Evolutionary conservation across 1,139 yeast genomes (phyloP).

Genomic region (Geotrichum restrictum): DNA sequence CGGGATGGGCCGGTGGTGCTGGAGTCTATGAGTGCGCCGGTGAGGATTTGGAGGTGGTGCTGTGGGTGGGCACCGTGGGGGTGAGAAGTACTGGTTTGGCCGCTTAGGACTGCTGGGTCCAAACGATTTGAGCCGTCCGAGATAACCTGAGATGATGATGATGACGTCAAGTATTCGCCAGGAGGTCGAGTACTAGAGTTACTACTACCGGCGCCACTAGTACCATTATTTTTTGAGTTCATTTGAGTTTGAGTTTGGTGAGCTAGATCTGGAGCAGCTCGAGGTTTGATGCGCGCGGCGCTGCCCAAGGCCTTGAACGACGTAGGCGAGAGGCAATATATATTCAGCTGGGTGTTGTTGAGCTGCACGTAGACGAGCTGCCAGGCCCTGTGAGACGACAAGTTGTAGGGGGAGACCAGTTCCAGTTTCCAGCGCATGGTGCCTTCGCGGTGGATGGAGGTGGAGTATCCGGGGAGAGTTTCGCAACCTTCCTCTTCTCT

Average conservation of each 20-base stretch:
- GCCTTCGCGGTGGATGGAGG: conserved; percentile 36
- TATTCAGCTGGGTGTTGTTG: conserved; percentile 54
- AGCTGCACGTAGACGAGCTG: conserved; percentile 50
- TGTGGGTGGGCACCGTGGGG: conserved; percentile 1
- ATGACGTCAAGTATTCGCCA: too few species aligned
- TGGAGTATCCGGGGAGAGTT: conserved; percentile 36
- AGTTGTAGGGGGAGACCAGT: conserved; percentile 36
- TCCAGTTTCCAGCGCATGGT: conserved; percentile 37
- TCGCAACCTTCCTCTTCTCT: conserved; percentile 37
- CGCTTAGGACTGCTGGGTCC: background rate
- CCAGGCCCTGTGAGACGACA: conserved; percentile 50
- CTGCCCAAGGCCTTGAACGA: too few species aligned
- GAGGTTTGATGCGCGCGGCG: too few species aligned
- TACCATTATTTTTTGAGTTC: too few species aligned
- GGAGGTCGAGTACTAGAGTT: too few species aligned
- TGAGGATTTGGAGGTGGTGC: background rate
- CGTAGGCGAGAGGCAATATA: conserved; percentile 36
- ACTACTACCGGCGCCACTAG: too few species aligned
- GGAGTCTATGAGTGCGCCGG: conserved; percentile 9
- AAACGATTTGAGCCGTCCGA: too few species aligned
- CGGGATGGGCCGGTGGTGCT: background rate
- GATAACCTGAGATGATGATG: too few species aligned
- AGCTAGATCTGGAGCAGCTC: too few species aligned
- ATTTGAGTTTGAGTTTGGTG: too few species aligned
- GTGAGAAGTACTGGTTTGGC: background rate